phyloP scores from a whole-genome alignment of 768 basidiomycete genomes.

The Xerocomus spinulosus region DNA sequence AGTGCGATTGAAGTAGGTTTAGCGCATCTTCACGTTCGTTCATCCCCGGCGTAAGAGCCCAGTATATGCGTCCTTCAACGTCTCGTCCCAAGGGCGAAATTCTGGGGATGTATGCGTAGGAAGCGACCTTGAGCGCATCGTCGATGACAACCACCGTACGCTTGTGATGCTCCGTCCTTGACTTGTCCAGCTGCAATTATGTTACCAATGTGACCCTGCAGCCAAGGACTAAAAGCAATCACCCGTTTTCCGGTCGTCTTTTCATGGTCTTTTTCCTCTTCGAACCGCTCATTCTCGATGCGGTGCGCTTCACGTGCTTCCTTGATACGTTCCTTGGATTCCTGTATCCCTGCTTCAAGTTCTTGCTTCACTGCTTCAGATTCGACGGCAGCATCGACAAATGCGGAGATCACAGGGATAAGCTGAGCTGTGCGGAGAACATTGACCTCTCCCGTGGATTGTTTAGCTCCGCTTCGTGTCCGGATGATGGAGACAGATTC shows the following conservation, averaged over 20 bases:
- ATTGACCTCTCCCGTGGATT: conserved; percentile 26
- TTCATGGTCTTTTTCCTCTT: conserved; percentile 46
- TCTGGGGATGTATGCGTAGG: conserved; percentile 45
- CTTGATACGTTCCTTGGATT: conserved; percentile 49
- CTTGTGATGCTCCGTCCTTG: conserved; percentile 46
- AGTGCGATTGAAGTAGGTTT: conserved; percentile 19
- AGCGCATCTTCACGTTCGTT: conserved; percentile 51
- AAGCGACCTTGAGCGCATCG: conserved; percentile 47
- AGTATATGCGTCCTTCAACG: conserved; percentile 61
- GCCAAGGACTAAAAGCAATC: background rate
- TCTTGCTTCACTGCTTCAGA: conserved; percentile 51
- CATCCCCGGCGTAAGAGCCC: conserved; percentile 56
- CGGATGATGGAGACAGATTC: conserved; percentile 35
- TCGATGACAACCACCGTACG: conserved; percentile 48
- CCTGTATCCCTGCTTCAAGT: conserved; percentile 53
- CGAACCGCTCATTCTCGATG: conserved; percentile 29
- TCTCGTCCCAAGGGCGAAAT: conserved; percentile 66
- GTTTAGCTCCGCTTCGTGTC: conserved; percentile 43
- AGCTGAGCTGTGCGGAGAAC: conserved; percentile 53
- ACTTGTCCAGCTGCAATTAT: conserved; percentile 37
- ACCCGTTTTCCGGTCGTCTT: conserved; percentile 38
- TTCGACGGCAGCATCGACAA: conserved; percentile 50
- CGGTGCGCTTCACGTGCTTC: conserved; percentile 47
- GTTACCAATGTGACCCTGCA: background rate
- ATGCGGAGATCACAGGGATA: conserved; percentile 56